Evolutionary conservation across 2,329 filamentous ascomycete genomes (phyloP).

Genomic region (Lecanicillium sp.): DNA sequence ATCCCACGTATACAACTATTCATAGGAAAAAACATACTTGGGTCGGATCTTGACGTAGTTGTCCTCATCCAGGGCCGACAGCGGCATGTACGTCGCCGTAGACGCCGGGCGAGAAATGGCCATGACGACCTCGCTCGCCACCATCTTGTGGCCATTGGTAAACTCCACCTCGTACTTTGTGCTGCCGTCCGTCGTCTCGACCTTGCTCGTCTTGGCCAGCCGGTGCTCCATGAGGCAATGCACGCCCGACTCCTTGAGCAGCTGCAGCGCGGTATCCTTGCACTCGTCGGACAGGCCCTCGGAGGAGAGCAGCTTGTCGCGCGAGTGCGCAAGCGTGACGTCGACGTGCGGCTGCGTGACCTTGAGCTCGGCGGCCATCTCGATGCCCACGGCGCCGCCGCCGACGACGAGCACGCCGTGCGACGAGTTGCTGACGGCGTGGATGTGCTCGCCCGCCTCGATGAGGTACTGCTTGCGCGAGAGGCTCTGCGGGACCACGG

Average conservation of each 20-base stretch:
- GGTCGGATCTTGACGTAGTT: slow-evolving; percentile 58
- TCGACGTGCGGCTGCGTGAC: slow-evolving; percentile 52
- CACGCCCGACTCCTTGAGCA: slow-evolving; percentile 56
- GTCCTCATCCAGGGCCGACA: slow-evolving; percentile 49
- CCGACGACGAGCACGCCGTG: slow-evolving; percentile 66
- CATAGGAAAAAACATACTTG: slow-evolving; percentile 37
- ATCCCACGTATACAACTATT: too few species aligned
- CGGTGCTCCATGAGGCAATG: slow-evolving; percentile 56
- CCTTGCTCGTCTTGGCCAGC: slow-evolving; percentile 38
- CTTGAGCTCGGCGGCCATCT: slow-evolving; percentile 76
- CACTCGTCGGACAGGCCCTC: slow-evolving; percentile 65
- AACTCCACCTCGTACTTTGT: slow-evolving; percentile 45
- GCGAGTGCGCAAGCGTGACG: slow-evolving; percentile 70
- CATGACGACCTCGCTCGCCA: slow-evolving; percentile 59
- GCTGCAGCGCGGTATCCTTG: slow-evolving; percentile 51
- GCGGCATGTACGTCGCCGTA: slow-evolving; percentile 55
- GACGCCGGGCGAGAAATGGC: slow-evolving; percentile 58
- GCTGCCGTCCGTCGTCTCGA: slow-evolving; percentile 34
- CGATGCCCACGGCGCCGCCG: slow-evolving; percentile 70
- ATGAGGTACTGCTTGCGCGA: slow-evolving; percentile 54
- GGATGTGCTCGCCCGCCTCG: slow-evolving; percentile 55
- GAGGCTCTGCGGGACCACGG: slow-evolving; percentile 62
- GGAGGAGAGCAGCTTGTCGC: slow-evolving; percentile 60
- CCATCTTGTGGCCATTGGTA: slow-evolving; percentile 50
- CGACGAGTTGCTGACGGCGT: slow-evolving; percentile 40